Conservation (phyloP, 306 rosid species). For the Abrus precatorius region DNA sequence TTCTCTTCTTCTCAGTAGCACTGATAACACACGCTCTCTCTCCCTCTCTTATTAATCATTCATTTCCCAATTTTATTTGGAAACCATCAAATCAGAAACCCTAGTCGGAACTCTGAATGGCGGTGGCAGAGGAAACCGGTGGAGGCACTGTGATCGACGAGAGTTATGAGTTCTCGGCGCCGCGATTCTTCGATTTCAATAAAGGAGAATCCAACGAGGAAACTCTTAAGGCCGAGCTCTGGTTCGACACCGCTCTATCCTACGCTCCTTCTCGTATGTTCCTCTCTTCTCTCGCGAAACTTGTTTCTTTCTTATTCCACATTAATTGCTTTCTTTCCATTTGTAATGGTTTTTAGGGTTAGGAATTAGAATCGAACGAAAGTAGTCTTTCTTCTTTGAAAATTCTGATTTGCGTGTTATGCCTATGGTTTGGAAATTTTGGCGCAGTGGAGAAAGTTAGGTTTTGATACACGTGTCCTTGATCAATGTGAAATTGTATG, state of each 20-base stretch:
- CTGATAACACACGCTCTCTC: neutral
- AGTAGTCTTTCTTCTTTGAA: neutral
- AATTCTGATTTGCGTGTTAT: neutral
- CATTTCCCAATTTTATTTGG: too few relatives aligned
- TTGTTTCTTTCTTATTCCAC: neutral
- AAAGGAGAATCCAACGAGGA: slow-evolving; percentile 71
- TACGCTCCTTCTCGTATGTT: slow-evolving; percentile 94
- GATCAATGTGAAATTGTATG: neutral
- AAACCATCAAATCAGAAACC: neutral
- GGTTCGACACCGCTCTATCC: slow-evolving; percentile 83
- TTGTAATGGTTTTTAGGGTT: neutral
- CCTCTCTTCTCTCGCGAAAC: slow-evolving; percentile 6
- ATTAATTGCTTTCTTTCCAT: neutral
- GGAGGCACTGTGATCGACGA: slow-evolving; percentile 64
- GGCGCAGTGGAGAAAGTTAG: slow-evolving; percentile 3
- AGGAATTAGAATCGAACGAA: slow-evolving; percentile 18
- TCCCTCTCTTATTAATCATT: neutral
- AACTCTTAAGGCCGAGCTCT: slow-evolving; percentile 70
- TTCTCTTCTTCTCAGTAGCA: neutral
- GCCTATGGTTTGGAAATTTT: neutral
- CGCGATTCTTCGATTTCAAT: slow-evolving; percentile 80
- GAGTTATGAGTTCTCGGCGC: slow-evolving; percentile 88
- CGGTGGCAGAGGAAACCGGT: slow-evolving; percentile 60
- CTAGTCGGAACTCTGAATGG: slow-evolving; percentile 43
- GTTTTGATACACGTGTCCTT: neutral